Evolutionary conservation across 2,329 filamentous ascomycete genomes (phyloP), one percentile per base, ranked within the genome.

Genomic region (Pyricularia pennisetigena): DNA sequence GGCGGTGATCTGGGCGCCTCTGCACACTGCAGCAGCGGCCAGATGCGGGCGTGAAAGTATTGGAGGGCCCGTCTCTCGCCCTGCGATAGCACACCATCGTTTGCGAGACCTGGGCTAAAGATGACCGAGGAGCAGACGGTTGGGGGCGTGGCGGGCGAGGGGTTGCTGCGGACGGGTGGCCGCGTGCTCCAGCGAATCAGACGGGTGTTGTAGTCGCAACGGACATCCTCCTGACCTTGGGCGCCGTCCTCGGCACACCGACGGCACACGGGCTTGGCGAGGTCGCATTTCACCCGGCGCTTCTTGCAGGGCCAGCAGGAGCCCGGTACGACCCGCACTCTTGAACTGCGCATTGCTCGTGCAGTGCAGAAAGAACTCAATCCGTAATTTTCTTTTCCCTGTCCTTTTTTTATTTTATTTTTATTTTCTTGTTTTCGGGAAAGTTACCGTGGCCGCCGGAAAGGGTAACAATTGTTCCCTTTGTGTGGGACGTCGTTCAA

Each of bases 171-270:
- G 59, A 62, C n/a, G 24, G 59, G 24, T 16, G 59, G 59, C 24
- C 59, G 59, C 24, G 79, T 79, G 66, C 78, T 80, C 80, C 80
- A 82, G 69, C 78, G 75, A 57, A 82, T 74, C 9, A 79, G 72
- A 0, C 79, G 74, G 28, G 78, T 74, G 70, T 78, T 79, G 70
- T 78, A 80, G 69, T 76, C 76, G 71, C 78, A 78, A 26, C 24
- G 23, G 59, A 62, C 59, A 16, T 62, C 59, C 14, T 61, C n/a
- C 57, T 61, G 57, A 1, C 24, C 57, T 14, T 61, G 57, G 9
- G 57, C 57, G n/a, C 24, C 59, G 59, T 62, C 24, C 20, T 72
- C 72, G 57, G 74, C 73, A 65, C 74, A 76, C 67, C 72, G 71
- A n/a, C 69, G 66, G 65, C 74, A 76, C 20, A 68, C 69, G 2